Evolutionary conservation across 805 yeast genomes (phyloP), one percentile per base, ranked within the genome.

Genomic region (Saccharomycopsis microspora): DNA sequence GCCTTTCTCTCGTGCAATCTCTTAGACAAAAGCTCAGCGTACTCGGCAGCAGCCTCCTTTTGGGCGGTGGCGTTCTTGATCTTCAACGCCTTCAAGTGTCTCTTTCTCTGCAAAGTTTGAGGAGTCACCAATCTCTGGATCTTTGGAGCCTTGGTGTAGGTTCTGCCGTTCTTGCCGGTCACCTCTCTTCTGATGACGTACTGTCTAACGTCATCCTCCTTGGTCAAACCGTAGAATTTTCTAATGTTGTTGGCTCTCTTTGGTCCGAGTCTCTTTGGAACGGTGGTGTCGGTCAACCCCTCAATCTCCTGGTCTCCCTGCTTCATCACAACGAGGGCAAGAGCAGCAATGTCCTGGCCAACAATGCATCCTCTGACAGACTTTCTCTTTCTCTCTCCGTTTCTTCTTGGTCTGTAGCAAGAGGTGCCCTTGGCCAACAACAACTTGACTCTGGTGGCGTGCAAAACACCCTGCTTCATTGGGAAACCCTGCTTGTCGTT

Each of bases 401-500:
- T 68, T 78, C 97, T 87, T 82, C 98, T 93, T 74, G 96, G 94
- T 82, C 98, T 90, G 95, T 93, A 93, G 81, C 97, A 90, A 64
- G 97, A 86, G 78, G 77, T 83, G 67, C 90, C 96, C 76, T 87
- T 82, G 63, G 95, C 72, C 69, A 93, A 79, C 70, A 93, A 81
- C 66, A 93, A 82, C 72, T 85, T 88, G 65, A 93, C 97, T 83
- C 98, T 94, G 82, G 94, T 88, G 76, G 98, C 97, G 80, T 87
- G 93, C 82, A 93, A 78, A 60, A 93, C 98, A 84, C 98, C 98
- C 78, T 94, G 98, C 77, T 89, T 93, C 98, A 94, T 93, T 77
- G 98, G 97, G 96, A 93, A 93, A 79, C 98, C 98, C 80, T 93
- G 98, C 79, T 93, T 93, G 80, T 93, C 98, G 85, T 93, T 93